A percentile compares a stretch with the other conserved stretches of the same genome.
phyloP scores from a whole-genome alignment of 129 eudicot species.

The Lonicera japonica region DNA sequence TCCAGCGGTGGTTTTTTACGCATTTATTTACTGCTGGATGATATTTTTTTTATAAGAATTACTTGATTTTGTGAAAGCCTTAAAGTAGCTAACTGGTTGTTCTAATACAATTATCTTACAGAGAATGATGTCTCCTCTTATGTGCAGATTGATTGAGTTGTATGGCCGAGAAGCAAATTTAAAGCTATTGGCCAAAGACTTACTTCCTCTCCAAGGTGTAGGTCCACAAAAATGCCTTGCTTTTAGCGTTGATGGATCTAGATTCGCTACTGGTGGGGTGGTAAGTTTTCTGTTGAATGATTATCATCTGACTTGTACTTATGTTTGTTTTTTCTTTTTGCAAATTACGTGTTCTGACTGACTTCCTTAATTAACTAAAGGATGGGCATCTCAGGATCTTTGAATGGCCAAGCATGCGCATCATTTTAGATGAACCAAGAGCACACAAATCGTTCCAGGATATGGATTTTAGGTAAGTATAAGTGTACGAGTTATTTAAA shows the following conservation, averaged over 20 bases:
- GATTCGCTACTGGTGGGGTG: constrained; percentile 87
- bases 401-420: constrained; percentile 93
- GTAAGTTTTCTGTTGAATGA: constrained; percentile 34
- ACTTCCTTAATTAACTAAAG: constrained; percentile 37
- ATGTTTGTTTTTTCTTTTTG: constrained; percentile 1
- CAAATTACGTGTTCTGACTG: constrained; percentile 1
- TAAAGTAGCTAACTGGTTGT: no score
- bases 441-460: constrained; percentile 89
- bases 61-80: no score
- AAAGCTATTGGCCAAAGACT: constrained; percentile 46
- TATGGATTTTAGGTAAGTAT: constrained; percentile 85
- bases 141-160: constrained; percentile 65
- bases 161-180: constrained; percentile 44
- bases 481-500: constrained; percentile 3
- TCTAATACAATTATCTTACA: no score
- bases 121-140: background rate
- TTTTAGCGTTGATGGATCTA: constrained; percentile 87
- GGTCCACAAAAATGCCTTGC: constrained; percentile 81
- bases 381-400: constrained; percentile 94
- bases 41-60: no score
- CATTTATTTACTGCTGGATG: no score
- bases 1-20: no score
- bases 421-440: constrained; percentile 71
- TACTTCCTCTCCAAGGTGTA: constrained; percentile 58
- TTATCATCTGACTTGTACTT: constrained; percentile 5